phyloP scores from a whole-genome alignment of 768 basidiomycete species.

The Russula virescens region DNA sequence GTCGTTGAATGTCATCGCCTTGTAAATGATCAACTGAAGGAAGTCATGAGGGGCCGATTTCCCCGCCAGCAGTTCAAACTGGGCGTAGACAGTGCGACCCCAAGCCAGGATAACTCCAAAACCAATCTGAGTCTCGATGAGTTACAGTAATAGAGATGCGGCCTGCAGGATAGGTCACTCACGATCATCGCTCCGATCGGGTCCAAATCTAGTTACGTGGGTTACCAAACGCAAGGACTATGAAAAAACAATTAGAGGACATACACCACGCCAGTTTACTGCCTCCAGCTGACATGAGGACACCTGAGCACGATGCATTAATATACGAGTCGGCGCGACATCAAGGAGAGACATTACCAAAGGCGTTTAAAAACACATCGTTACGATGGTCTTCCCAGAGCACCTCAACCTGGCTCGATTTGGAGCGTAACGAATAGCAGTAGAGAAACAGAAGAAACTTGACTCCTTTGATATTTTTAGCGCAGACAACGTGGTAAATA shows the following conservation, averaged over 20 bases:
- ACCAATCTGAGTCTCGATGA: constrained; percentile 52
- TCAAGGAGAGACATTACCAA: constrained; percentile 42
- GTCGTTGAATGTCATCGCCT: constrained; percentile 80
- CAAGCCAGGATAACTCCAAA: constrained; percentile 75
- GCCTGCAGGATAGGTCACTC: constrained; percentile 26
- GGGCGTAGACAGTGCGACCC: constrained; percentile 65
- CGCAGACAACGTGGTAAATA: not conserved
- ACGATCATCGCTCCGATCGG: constrained; percentile 74
- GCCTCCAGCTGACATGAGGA: constrained; percentile 79
- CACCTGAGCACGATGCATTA: constrained; percentile 39
- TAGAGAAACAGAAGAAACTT: constrained; percentile 87
- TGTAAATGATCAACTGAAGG: constrained; percentile 87
- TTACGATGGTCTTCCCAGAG: constrained; percentile 97
- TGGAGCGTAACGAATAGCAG: constrained; percentile 69
- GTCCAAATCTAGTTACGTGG: constrained; percentile 50
- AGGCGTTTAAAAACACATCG: constrained; percentile 80
- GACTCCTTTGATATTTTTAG: constrained; percentile 45
- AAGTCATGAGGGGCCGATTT: constrained; percentile 91
- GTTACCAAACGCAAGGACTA: not conserved
- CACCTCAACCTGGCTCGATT: constrained; percentile 89
- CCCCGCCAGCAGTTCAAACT: constrained; percentile 87
- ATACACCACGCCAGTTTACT: constrained; percentile 78
- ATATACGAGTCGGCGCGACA: not conserved
- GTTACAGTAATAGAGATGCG: not conserved
- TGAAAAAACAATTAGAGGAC: constrained; percentile 26